A percentile compares a stretch with the other conserved stretches of the same genome.
Conservation (phyloP, 2,329 filamentous ascomycete genomes). For the Xylaria arbuscula region DNA sequence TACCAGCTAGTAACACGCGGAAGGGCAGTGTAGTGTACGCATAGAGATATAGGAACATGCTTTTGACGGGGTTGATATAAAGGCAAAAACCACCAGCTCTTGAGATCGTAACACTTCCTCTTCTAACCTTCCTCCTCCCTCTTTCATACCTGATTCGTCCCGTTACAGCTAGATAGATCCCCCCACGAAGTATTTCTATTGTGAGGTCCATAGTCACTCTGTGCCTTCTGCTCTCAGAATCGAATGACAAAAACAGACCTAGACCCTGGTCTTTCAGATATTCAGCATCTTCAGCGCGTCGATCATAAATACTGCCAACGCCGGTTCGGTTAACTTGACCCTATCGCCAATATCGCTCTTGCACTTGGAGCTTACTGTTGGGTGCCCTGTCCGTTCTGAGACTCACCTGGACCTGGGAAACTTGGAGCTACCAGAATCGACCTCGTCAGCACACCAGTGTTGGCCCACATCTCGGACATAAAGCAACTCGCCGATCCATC, state of each 20-base stretch:
- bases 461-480: slow-evolving; percentile 49
- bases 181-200: background rate
- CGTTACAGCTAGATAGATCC: slow-evolving; percentile 1
- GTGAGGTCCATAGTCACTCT: background rate
- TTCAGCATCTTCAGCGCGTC: slow-evolving; percentile 1
- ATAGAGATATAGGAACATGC: slow-evolving; percentile 13
- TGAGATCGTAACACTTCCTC: slow-evolving; percentile 4
- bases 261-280: background rate
- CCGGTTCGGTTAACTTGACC: slow-evolving; percentile 18
- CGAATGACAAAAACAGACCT: slow-evolving; percentile 1
- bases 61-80: slow-evolving; percentile 28
- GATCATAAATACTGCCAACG: slow-evolving; percentile 15
- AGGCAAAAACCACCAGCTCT: slow-evolving; percentile 21
- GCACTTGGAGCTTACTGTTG: slow-evolving; percentile 40
- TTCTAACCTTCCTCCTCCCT: slow-evolving; percentile 12
- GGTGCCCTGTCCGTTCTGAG: slow-evolving; percentile 39
- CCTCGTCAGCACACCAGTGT: slow-evolving; percentile 44
- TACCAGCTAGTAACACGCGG: slow-evolving; percentile 5
- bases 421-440: slow-evolving; percentile 46
- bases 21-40: background rate
- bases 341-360: slow-evolving; percentile 36
- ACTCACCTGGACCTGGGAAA: slow-evolving; percentile 39
- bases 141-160: background rate
- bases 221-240: background rate
- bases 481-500: slow-evolving; percentile 48